Base-by-base conservation (phyloP, 345 rosid genomes). In the Salix arbutifolia region DNA sequence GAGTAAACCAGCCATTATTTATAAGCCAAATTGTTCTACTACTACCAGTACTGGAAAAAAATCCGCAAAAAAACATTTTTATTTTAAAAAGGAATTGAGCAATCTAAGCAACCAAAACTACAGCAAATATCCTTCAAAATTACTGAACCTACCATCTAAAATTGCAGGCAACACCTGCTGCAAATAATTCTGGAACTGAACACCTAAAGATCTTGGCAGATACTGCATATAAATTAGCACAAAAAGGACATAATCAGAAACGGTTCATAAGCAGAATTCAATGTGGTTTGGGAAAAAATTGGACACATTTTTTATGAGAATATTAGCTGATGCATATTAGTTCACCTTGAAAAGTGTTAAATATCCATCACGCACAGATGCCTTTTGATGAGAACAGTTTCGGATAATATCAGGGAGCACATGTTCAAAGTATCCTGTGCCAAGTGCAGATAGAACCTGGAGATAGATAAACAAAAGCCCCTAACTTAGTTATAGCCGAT, bases 351-450 rank as follows among this genome's bases (percentile, higher is more conserved):
- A 96, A 83, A 96, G 92, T 16, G 99, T 96, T 76, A 96, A 84
- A 86, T 96, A 96, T 80, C 99, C 99, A 88, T 96, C 99, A 71
- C 99, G 98, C 25, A 93, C 97, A 12, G 94, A 90, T 40, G 98
- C 97, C 82, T 82, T 92, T 73, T 90, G 97, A 83, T 96, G 96
- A 76, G 98, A 93, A 86, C 99, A 96, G 77, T 89, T 94, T 53
- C 92, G 86, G 72, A 96, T 91, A 76, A 96, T 85, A 85, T 96
- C 96, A 79, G 99, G 97, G 73, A 96, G 98, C 74, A 92, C 35
- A 83, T 79, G 66, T 82, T 92, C 97, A 79, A 96, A 92, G 85
- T 93, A 93, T 70, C 77, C 90, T 61, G 85, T 87, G 64, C 99
- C 99, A 80, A 96, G 96, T 68, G 99, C 94, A 83, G 98, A 90